These are phyloP conservation scores for Ottelia alismoides DNA, from an alignment of 106 monocot genomes.

Conservation along the genomic window DNA sequence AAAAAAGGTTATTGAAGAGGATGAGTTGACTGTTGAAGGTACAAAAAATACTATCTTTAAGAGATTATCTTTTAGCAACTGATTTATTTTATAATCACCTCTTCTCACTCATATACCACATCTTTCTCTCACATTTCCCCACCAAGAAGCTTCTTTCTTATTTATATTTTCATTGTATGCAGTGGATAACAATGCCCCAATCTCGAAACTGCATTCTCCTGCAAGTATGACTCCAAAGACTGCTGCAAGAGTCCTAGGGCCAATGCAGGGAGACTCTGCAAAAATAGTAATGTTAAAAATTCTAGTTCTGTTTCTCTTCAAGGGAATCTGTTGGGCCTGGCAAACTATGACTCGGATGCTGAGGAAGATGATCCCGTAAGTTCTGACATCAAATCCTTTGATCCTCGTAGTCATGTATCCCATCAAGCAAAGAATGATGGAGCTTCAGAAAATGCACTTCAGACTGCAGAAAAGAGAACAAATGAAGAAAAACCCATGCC, in stretches of 20 bases:
- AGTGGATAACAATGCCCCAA: background rate
- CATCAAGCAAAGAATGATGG: background rate
- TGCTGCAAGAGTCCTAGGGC: conserved; percentile 5
- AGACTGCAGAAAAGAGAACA: background rate
- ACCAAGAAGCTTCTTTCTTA: background rate
- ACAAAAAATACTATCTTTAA: background rate
- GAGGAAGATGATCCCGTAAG: conserved; percentile 14
- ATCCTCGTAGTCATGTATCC: background rate
- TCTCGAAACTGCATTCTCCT: conserved; percentile 3
- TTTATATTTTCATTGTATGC: background rate
- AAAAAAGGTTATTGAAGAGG: conserved; percentile 22
- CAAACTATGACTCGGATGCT: conserved; percentile 21
- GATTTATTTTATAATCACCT: background rate
- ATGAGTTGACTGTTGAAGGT: conserved; percentile 15
- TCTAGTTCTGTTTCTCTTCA: conserved; percentile 1
- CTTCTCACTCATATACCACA: too few relatives aligned
- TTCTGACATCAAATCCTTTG: conserved; percentile 1
- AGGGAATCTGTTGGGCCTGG: conserved; percentile 24
- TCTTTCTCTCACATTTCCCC: background rate
- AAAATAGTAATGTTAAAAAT: conserved; percentile 2
- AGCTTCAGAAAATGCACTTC: background rate
- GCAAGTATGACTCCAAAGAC: conserved; percentile 3
- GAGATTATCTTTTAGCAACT: background rate
- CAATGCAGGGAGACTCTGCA: background rate
- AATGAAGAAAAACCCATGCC: background rate